Conservation (phyloP, 176 grass and related monocot genomes). For the Eragrostis curvula region DNA sequence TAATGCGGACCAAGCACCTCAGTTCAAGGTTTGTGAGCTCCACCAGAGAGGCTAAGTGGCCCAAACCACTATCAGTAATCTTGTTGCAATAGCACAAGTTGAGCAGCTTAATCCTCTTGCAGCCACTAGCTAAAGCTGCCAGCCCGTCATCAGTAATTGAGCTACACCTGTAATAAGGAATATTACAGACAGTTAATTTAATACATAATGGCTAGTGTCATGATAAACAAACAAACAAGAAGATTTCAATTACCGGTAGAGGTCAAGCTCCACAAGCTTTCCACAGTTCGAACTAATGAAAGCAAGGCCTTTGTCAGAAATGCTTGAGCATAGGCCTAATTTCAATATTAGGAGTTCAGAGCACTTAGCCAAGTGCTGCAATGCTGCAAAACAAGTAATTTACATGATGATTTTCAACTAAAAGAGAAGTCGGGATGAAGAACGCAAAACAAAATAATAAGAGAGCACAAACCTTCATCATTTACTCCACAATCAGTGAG, state of each 20-base stretch:
- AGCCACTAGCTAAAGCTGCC: slow-evolving; percentile 75
- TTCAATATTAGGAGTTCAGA: slow-evolving; percentile 79
- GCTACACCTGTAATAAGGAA: slow-evolving; percentile 59
- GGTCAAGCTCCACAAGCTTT: slow-evolving; percentile 83
- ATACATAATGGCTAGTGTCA: neutral
- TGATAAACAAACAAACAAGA: slow-evolving; percentile 16
- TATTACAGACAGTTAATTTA: slow-evolving; percentile 15
- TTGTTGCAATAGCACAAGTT: slow-evolving; percentile 94
- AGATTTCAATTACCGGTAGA: slow-evolving; percentile 72
- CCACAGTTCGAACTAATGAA: slow-evolving; percentile 73
- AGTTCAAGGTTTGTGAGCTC: slow-evolving; percentile 84
- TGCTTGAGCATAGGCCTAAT: slow-evolving; percentile 77
- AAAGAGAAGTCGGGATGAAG: slow-evolving; percentile 23
- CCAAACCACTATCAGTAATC: slow-evolving; percentile 81
- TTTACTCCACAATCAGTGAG: slow-evolving; percentile 91
- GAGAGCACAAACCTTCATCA: slow-evolving; percentile 61
- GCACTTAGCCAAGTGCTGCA: slow-evolving; percentile 80
- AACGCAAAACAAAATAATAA: slow-evolving; percentile 5
- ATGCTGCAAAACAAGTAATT: slow-evolving; percentile 62
- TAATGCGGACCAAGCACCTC: slow-evolving; percentile 72
- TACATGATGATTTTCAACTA: slow-evolving; percentile 16
- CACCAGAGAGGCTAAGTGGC: slow-evolving; percentile 69
- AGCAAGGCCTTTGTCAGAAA: slow-evolving; percentile 75
- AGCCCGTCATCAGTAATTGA: slow-evolving; percentile 79
- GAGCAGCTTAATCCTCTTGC: slow-evolving; percentile 78